phyloP scores from a whole-genome alignment of 192 early-diverging fungal genomes.

The Haplosporangium gracile region DNA sequence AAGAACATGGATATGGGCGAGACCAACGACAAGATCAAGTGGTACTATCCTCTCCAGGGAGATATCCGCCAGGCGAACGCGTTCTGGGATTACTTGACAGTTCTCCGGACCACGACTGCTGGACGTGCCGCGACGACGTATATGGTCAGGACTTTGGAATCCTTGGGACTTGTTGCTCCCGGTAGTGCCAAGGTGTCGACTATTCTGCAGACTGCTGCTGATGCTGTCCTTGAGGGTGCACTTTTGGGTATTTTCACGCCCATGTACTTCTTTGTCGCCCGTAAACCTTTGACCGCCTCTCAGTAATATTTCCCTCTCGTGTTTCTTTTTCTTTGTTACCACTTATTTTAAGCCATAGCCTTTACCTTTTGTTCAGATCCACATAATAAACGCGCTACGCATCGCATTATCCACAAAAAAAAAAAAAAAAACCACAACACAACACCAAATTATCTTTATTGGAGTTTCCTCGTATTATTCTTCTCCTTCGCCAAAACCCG shows the following conservation, averaged over 20 bases:
- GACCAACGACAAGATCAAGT: slow-evolving; percentile 78
- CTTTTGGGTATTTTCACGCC: slow-evolving; percentile 90
- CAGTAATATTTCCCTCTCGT: neutral
- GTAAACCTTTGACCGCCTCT: slow-evolving; percentile 65
- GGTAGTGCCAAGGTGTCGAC: slow-evolving; percentile 89
- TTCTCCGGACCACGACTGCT: slow-evolving; percentile 63
- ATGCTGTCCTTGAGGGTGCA: slow-evolving; percentile 86
- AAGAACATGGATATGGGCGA: slow-evolving; percentile 73
- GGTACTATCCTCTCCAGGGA: slow-evolving; percentile 88
- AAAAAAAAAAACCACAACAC: no score
- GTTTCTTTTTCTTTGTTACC: neutral
- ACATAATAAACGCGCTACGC: neutral
- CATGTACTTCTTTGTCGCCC: slow-evolving; percentile 91
- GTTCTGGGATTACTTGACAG: slow-evolving; percentile 64
- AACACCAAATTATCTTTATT: neutral
- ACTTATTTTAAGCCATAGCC: neutral
- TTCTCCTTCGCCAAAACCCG: neutral
- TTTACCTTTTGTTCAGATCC: neutral
- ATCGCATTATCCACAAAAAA: neutral
- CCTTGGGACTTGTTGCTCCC: slow-evolving; percentile 84
- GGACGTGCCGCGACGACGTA: slow-evolving; percentile 84
- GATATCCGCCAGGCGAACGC: slow-evolving; percentile 63
- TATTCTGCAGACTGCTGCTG: slow-evolving; percentile 85
- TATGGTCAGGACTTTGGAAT: slow-evolving; percentile 84
- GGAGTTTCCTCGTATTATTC: neutral